Base-by-base conservation (phyloP, 2,329 filamentous ascomycete genomes). In the Orbilia oligospora region DNA sequence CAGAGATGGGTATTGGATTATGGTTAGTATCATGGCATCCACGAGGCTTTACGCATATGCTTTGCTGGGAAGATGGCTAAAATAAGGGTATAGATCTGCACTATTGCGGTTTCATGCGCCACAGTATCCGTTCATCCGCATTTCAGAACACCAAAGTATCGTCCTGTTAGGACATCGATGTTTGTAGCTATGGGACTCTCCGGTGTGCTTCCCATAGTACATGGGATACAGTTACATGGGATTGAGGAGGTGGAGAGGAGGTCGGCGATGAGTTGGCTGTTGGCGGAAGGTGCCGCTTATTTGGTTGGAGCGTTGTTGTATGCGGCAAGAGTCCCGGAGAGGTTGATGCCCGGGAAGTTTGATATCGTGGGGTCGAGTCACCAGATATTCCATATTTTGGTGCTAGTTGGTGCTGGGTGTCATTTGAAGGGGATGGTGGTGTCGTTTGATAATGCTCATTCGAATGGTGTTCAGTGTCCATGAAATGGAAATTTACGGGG, bases 301-400 rank as follows among this genome's bases (percentile, higher is more conserved):
- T 92, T 98, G 18, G 85, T 91, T 36, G 96, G 96, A 8, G 96
- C 96, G 1, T 89, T 88, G 5, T 87, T 98, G 61, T 98, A 99
- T 84, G 96, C 94, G 90, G 87, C 89, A 67, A 91, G 96, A 44
- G 90, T 95, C 85, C 96, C 96, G 0, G 96, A 99, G 86, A 88
- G 93, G 76, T 89, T 88, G 82, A 88, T 86, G 53, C 96, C 95
- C 0, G 93, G 93, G 0, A 87, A 84, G 6, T 97, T 95, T 83
- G 96, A 99, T 85, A 92, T 97, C 65, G 92, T 92, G 89, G 95
- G 96, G 44, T 94, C 91, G 83, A 97, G 93, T 20, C 96, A 99
- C 85, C 96, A 99, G 85, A 92, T 99, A 80, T 99, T 99, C 84
- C 96, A 99, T 86, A 86, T 97, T 46, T 88, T 96, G 80, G 94